Evolutionary conservation across 495 filamentous ascomycete species (phyloP), one percentile per base, ranked within the genome.

Genomic region (Alectoria sarmentosa): DNA sequence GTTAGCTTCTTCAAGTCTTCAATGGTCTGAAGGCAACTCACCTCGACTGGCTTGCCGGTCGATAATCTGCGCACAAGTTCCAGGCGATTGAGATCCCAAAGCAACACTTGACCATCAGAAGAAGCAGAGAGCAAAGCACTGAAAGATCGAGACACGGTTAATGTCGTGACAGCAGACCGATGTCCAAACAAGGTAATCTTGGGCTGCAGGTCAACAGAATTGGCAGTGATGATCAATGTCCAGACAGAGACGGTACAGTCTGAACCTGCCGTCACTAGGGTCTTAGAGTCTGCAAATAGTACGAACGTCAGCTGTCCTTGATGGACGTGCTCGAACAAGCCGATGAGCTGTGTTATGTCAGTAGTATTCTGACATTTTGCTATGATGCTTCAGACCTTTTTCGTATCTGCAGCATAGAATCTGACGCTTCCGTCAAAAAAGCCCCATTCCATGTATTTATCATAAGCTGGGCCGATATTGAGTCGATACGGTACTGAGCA

Each of bases 371-470:
- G 3, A 23, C 13, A n/a, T 9, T 65, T 59, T 52, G 23, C 59
- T 13, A 7, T 44, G 42, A 7, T 17, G 19, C 10, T 14, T 17
- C 3, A 13, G 73, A 85, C 79, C 74, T 87, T 90, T 70, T 86
- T 84, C 63, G 83, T 88, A 60, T 94, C 92, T 57, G 86, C 82
- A 42, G 86, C 81, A 73, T 90, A 96, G 78, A 97, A 98, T 14
- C 94, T 86, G 10, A 98, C 84, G 70, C 90, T 92, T 67, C 88
- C 90, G 77, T 98, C 94, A 10, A 91, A 87, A 72, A 94, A 98
- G 2, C 92, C 94, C 94, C 93, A 97, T 75, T 97, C 91, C 74
- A 98, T 82, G 67, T 89, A 96, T 68, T 92, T 90, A 71, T 98
- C 93, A 66, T 89, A 93, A 38, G 77, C 76, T 7, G 95, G 92